A percentile compares a stretch with the other conserved stretches of the same genome.
Conservation (phyloP, 495 filamentous ascomycete species). For the Cetradonia linearis region DNA sequence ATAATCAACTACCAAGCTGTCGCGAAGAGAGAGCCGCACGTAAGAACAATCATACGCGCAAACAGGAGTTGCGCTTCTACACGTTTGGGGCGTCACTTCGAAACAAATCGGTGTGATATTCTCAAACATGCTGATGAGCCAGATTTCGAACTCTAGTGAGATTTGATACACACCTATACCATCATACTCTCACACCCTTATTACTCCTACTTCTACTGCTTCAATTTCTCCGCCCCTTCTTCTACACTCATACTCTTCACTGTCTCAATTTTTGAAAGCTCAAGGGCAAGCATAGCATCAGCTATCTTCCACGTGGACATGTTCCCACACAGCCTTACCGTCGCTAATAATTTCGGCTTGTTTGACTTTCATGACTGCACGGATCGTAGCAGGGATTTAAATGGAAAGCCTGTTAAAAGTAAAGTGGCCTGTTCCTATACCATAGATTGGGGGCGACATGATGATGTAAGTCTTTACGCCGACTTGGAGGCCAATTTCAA, state of each 20-base stretch:
- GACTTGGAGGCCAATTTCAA: slow-evolving; percentile 31
- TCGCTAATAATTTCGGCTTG: slow-evolving; percentile 29
- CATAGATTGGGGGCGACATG: slow-evolving; percentile 41
- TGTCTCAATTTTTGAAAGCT: no score
- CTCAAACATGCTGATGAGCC: background rate
- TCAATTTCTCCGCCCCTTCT: no score
- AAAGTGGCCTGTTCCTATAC: slow-evolving; percentile 36
- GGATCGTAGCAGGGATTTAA: slow-evolving; percentile 31
- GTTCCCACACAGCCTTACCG: slow-evolving; percentile 32
- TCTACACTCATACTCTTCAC: no score
- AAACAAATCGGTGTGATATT: background rate
- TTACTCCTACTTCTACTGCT: no score
- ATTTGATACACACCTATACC: no score
- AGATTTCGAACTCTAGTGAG: no score
- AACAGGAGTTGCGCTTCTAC: background rate
- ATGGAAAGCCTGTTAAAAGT: slow-evolving; percentile 35
- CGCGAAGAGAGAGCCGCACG: background rate
- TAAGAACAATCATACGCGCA: background rate
- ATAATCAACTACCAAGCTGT: background rate
- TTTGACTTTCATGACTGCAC: slow-evolving; percentile 27
- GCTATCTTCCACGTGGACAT: no score
- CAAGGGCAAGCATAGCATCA: no score
- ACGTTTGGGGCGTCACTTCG: background rate
- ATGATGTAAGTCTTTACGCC: slow-evolving; percentile 39
- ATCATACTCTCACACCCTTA: no score